Conservation (phyloP, 257 asterid species). For the Solanum acaule region DNA sequence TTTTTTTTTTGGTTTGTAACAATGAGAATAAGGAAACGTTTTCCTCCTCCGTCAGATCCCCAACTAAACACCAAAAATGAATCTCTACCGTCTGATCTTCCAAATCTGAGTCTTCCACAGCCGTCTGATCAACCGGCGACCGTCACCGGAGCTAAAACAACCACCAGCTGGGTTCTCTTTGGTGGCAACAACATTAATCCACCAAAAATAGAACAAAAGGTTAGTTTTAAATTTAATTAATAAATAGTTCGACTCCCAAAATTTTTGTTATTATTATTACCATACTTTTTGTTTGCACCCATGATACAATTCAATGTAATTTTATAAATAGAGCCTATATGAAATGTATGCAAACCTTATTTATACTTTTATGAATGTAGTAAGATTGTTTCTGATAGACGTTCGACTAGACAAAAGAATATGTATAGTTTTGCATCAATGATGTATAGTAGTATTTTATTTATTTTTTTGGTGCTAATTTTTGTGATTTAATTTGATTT, state of each 20-base stretch:
- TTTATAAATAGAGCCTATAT: too few relatives aligned
- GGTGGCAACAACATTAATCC: not conserved
- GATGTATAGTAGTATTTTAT: not conserved
- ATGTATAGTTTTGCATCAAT: not conserved
- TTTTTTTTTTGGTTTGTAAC: not conserved
- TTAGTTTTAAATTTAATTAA: not conserved
- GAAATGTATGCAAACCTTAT: not conserved
- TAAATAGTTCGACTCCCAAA: not conserved
- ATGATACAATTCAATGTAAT: not conserved
- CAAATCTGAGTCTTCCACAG: conserved; percentile 13
- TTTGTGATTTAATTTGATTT: not conserved
- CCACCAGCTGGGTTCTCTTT: conserved; percentile 24
- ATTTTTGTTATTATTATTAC: not conserved
- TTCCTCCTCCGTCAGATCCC: conserved; percentile 44
- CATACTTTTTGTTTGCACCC: not conserved
- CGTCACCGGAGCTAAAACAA: not conserved
- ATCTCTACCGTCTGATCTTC: conserved; percentile 14
- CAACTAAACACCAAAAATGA: conserved; percentile 14
- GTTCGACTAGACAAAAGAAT: not conserved
- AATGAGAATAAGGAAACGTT: conserved; percentile 76
- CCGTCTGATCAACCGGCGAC: conserved; percentile 6
- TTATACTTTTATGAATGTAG: not conserved
- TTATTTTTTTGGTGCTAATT: not conserved
- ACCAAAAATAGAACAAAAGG: conserved; percentile 20
- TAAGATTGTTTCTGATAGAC: not conserved